phyloP scores from a whole-genome alignment of 2,329 filamentous ascomycete species.

The Lecanicillium sp. region DNA sequence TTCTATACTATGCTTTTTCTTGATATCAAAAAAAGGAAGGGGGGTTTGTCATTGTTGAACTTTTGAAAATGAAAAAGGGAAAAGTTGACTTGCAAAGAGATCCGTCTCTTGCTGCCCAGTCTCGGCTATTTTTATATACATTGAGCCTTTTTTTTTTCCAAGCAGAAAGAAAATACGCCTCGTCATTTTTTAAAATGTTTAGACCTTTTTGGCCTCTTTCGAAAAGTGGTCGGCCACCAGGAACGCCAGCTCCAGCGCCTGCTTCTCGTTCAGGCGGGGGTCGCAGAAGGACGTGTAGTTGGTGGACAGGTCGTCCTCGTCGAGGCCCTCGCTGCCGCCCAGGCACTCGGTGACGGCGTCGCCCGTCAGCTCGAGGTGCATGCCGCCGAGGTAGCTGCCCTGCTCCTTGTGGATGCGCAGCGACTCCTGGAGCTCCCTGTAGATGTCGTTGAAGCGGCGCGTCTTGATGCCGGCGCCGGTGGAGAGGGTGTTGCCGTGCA shows the following conservation, averaged over 20 bases:
- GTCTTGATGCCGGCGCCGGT: slow-evolving; percentile 83
- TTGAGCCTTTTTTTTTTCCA: background rate
- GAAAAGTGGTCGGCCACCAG: slow-evolving; percentile 77
- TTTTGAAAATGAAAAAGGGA: no score
- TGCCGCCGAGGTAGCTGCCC: slow-evolving; percentile 82
- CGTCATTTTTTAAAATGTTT: background rate
- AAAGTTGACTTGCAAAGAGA: no score
- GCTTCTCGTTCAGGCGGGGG: slow-evolving; percentile 92
- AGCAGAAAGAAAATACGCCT: background rate
- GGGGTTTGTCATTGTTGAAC: background rate
- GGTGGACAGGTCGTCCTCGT: slow-evolving; percentile 78
- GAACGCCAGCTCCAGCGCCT: slow-evolving; percentile 91
- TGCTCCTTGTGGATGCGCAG: slow-evolving; percentile 78
- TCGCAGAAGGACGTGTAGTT: slow-evolving; percentile 98
- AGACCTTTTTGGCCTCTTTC: slow-evolving; percentile 24
- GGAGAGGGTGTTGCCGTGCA: slow-evolving; percentile 78
- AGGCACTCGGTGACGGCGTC: slow-evolving; percentile 96
- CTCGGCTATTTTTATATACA: slow-evolving; percentile 7
- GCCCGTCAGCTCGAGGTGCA: slow-evolving; percentile 91
- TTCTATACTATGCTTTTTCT: background rate
- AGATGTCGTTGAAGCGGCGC: slow-evolving; percentile 81
- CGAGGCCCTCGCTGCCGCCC: slow-evolving; percentile 79
- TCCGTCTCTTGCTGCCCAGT: slow-evolving; percentile 10
- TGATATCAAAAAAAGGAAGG: background rate
- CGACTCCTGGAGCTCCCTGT: slow-evolving; percentile 78